Percentiles rank a stretch among this genome's conserved stretches.
Evolutionary conservation across 108 stramenopile genomes (phyloP).

Genomic region (Nitzschia palea): DNA sequence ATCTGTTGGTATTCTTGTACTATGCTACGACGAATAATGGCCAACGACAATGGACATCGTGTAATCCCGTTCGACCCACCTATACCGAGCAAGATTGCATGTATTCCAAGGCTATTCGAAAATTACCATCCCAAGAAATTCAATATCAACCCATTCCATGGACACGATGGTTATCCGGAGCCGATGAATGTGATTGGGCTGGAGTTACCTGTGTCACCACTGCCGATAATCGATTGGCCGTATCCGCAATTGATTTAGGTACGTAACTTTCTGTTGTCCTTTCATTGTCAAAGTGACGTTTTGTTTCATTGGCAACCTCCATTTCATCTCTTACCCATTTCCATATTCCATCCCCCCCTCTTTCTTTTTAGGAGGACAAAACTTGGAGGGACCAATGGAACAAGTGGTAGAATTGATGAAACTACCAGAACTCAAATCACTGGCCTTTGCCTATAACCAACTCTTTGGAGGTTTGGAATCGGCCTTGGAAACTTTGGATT

Average conservation of each 20-base stretch:
- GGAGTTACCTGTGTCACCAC: conserved; percentile 29
- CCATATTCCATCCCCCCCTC: background rate
- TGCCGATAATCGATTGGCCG: background rate
- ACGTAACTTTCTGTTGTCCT: background rate
- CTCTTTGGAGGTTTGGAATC: background rate
- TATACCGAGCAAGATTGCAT: conserved; percentile 8
- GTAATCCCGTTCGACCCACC: conserved; percentile 13
- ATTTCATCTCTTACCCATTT: background rate
- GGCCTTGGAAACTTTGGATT: conserved; percentile 1
- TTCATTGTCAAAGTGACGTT: background rate
- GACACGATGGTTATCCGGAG: conserved; percentile 33
- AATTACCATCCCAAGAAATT: conserved; percentile 8
- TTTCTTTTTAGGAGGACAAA: conserved; percentile 4
- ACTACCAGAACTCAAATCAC: background rate
- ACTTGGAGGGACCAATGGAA: background rate
- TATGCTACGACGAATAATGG: conserved; percentile 35
- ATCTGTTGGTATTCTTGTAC: conserved; percentile 22
- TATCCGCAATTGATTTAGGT: conserved; percentile 27
- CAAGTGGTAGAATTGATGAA: conserved; percentile 11
- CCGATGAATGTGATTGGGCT: conserved; percentile 33
- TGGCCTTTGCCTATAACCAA: conserved; percentile 10
- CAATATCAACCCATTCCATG: conserved; percentile 18
- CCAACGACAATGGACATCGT: conserved; percentile 25
- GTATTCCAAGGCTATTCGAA: conserved; percentile 20
- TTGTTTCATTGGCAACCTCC: background rate